Percentiles rank a stretch among this genome's conserved stretches.
Evolutionary conservation across 1,139 yeast genomes (phyloP).

Genomic region (Ogataea hybrid): DNA sequence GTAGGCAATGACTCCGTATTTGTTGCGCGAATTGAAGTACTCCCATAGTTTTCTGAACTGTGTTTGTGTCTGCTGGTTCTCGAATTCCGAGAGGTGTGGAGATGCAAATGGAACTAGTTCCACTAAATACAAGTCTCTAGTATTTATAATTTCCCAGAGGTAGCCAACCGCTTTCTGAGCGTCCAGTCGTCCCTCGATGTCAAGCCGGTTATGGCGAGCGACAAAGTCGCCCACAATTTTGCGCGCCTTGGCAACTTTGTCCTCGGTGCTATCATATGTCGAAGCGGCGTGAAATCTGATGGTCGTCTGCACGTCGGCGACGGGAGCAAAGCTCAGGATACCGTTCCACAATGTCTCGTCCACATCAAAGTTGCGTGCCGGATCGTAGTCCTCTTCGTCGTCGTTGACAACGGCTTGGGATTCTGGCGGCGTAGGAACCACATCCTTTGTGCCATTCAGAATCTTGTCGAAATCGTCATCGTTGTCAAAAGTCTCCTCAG

Average conservation of each 20-base stretch:
- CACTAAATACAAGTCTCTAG: conserved; percentile 53
- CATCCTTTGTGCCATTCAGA: conserved; percentile 14
- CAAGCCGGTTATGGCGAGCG: conserved; percentile 31
- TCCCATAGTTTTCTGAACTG: conserved; percentile 50
- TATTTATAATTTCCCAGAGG: conserved; percentile 44
- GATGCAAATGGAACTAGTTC: conserved; percentile 35
- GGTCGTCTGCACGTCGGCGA: conserved; percentile 17
- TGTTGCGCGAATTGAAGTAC: conserved; percentile 47
- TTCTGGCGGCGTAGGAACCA: conserved; percentile 15
- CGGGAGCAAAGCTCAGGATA: conserved; percentile 17
- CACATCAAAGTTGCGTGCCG: conserved; percentile 17
- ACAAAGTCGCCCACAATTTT: conserved; percentile 34
- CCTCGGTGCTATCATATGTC: conserved; percentile 28
- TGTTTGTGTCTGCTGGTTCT: conserved; percentile 24
- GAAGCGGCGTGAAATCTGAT: conserved; percentile 46
- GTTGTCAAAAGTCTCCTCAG: conserved; percentile 13
- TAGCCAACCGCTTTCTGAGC: conserved; percentile 54
- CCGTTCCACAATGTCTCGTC: conserved; percentile 25
- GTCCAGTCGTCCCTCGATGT: conserved; percentile 65
- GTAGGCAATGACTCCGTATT: conserved; percentile 58
- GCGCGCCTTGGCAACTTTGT: conserved; percentile 18
- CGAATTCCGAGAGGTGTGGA: conserved; percentile 16
- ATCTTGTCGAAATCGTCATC: conserved; percentile 28
- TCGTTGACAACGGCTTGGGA: conserved; percentile 10
- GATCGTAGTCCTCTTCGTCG: conserved; percentile 20